phyloP scores from a whole-genome alignment of 2,329 filamentous ascomycete species.

The Botryosphaeria dothidea region DNA sequence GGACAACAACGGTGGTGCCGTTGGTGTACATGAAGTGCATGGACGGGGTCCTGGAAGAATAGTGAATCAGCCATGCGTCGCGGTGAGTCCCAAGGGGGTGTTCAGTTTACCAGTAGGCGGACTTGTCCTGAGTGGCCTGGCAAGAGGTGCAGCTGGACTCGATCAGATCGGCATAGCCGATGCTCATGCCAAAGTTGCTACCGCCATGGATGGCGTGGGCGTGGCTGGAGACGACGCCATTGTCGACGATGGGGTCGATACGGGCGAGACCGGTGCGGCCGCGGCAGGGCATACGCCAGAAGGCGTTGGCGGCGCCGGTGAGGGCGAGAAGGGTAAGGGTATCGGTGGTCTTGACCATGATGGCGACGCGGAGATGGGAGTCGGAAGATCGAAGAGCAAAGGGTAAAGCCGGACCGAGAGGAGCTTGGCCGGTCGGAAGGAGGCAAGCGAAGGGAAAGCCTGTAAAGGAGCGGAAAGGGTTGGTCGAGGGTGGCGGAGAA shows the following conservation, averaged over 20 bases:
- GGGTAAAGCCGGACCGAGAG: conserved; percentile 2
- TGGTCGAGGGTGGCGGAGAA: neutral
- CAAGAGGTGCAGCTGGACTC: conserved; percentile 71
- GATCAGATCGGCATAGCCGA: conserved; percentile 62
- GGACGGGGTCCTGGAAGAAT: conserved; percentile 53
- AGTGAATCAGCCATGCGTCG: neutral
- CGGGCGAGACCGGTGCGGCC: conserved; percentile 62
- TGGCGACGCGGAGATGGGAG: neutral
- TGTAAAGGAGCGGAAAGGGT: conserved; percentile 16
- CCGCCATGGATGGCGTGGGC: conserved; percentile 69
- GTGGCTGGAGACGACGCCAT: conserved; percentile 58
- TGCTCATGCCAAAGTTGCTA: conserved; percentile 64
- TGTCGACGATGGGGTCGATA: conserved; percentile 67
- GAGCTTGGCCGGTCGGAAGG: conserved; percentile 1
- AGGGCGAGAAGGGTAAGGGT: conserved; percentile 31
- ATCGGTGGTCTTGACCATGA: conserved; percentile 9
- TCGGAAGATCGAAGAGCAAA: neutral
- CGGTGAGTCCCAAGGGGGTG: neutral
- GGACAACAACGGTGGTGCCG: conserved; percentile 65
- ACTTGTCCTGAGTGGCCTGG: conserved; percentile 65
- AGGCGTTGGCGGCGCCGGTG: conserved; percentile 56
- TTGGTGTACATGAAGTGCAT: conserved; percentile 69
- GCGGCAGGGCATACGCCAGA: conserved; percentile 70
- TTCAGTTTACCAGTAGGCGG: conserved; percentile 65
- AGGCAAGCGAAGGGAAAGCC: conserved; percentile 1